Conservation (phyloP, 768 basidiomycete species). For the Mrakia frigida region DNA sequence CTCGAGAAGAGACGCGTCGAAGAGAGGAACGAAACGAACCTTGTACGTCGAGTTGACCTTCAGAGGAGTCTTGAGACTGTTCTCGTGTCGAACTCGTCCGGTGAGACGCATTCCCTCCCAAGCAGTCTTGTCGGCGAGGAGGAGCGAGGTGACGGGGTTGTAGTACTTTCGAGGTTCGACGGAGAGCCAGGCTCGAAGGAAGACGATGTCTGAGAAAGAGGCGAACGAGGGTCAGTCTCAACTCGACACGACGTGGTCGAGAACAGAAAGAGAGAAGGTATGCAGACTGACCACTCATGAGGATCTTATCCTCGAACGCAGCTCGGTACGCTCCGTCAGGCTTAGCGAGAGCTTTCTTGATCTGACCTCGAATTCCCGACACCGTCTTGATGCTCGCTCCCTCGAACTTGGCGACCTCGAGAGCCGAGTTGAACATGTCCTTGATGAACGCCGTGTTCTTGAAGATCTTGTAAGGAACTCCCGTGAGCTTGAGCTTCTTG, state of each 20-base stretch:
- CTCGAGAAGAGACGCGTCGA: not conserved
- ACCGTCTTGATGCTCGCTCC: slow-evolving; percentile 95
- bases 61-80: slow-evolving; percentile 73
- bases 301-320: slow-evolving; percentile 95
- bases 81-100: slow-evolving; percentile 81
- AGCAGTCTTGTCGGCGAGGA: slow-evolving; percentile 69
- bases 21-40: slow-evolving; percentile 39
- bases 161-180: slow-evolving; percentile 93
- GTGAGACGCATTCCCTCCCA: slow-evolving; percentile 97
- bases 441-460: slow-evolving; percentile 98
- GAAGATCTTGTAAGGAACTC: slow-evolving; percentile 92
- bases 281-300: slow-evolving; percentile 75
- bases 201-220: slow-evolving; percentile 69
- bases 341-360: slow-evolving; percentile 92
- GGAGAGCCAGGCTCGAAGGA: slow-evolving; percentile 94
- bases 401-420: slow-evolving; percentile 98
- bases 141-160: slow-evolving; percentile 88
- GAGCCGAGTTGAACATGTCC: slow-evolving; percentile 89
- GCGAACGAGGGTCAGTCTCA: not conserved
- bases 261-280: not conserved
- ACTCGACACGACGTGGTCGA: not conserved
- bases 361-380: slow-evolving; percentile 89
- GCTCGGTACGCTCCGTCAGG: slow-evolving; percentile 94
- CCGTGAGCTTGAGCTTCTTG: slow-evolving; percentile 96
- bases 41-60: slow-evolving; percentile 84